Conservation (phyloP, 345 rosid genomes). For the Arabis alpina region DNA sequence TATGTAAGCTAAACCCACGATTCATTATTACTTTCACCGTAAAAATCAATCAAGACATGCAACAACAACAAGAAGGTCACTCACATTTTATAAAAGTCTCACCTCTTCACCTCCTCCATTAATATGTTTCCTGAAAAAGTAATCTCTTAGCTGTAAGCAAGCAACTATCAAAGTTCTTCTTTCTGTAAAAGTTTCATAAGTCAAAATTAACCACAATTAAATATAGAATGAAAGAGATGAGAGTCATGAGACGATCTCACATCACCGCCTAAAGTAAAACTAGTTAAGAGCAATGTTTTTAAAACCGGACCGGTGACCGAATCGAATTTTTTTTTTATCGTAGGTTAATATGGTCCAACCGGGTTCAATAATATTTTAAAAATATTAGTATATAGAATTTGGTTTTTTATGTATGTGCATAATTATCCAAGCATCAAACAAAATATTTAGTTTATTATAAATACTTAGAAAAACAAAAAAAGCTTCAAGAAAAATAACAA, state of each 20-base stretch:
- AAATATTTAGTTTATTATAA: too few relatives aligned
- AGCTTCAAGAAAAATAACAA: too few relatives aligned
- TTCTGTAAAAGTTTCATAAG: neutral
- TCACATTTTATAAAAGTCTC: neutral
- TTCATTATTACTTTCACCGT: conserved; percentile 6
- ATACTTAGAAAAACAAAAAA: too few relatives aligned
- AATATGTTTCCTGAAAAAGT: neutral
- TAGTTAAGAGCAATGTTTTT: too few relatives aligned
- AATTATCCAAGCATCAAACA: too few relatives aligned
- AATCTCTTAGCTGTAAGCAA: conserved; percentile 17
- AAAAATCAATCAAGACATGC: neutral
- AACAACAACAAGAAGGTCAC: neutral
- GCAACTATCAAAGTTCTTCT: conserved; percentile 6
- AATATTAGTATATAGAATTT: too few relatives aligned
- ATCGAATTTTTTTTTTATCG: too few relatives aligned
- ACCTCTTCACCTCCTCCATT: neutral
- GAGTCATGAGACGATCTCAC: conserved; percentile 4
- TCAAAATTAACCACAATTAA: neutral
- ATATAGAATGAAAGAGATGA: neutral
- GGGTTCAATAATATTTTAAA: too few relatives aligned
- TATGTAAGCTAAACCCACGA: neutral
- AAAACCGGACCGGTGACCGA: too few relatives aligned
- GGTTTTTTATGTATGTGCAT: too few relatives aligned
- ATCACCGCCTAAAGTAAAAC: too few relatives aligned
- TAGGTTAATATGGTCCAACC: too few relatives aligned